phyloP scores from a whole-genome alignment of 495 filamentous ascomycete species.

The Daldinia decipiens region DNA sequence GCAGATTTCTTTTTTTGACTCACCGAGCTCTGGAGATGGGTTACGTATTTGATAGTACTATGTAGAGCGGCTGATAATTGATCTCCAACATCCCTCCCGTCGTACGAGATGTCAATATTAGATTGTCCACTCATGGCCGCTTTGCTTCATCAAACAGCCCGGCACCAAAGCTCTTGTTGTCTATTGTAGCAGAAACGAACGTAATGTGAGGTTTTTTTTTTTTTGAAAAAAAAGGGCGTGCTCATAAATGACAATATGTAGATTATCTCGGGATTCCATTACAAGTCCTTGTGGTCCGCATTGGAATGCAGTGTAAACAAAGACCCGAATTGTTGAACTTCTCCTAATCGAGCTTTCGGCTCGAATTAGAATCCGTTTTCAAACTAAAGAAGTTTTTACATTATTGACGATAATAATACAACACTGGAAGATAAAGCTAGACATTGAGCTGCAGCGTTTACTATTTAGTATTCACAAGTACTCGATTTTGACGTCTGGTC shows the following conservation, averaged over 20 bases:
- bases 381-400: neutral
- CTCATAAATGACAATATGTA: neutral
- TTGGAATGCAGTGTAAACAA: slow-evolving; percentile 21
- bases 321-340: neutral
- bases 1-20: neutral
- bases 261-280: neutral
- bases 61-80: slow-evolving; percentile 1
- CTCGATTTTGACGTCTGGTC: neutral
- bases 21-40: slow-evolving; percentile 18
- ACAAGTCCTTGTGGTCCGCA: neutral
- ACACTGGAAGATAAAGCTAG: too few relatives aligned
- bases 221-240: neutral
- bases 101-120: neutral
- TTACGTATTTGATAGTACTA: neutral
- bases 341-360: neutral
- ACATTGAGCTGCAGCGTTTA: too few relatives aligned
- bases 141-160: neutral
- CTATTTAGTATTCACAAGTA: neutral
- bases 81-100: neutral
- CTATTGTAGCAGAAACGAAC: neutral
- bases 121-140: slow-evolving; percentile 4
- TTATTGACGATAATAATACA: too few relatives aligned
- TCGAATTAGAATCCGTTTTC: slow-evolving; percentile 26
- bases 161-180: neutral
- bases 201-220: neutral